These are phyloP conservation scores for Phytopythium sindhum DNA, from an alignment of 352 stramenopile genomes.

Conservation along the genomic window DNA sequence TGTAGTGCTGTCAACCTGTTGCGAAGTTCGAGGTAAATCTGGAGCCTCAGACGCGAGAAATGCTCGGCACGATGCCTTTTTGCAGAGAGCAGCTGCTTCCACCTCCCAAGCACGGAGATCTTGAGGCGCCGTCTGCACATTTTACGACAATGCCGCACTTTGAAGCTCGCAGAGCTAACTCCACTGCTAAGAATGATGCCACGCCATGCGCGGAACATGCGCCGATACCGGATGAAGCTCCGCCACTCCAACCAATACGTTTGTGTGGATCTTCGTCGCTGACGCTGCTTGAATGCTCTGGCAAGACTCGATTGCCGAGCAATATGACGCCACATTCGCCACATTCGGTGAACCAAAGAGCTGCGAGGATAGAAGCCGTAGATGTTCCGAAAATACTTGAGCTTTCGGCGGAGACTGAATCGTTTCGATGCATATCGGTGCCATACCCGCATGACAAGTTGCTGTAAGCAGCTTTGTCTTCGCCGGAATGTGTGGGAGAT, in stretches of 20 bases:
- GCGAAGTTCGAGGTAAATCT: neutral
- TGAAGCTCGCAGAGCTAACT: neutral
- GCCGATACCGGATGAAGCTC: constrained; percentile 19
- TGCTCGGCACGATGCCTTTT: neutral
- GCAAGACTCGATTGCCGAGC: constrained; percentile 2
- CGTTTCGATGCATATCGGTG: constrained; percentile 3
- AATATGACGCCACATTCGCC: constrained; percentile 25
- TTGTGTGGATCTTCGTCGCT: neutral
- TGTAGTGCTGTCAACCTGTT: neutral
- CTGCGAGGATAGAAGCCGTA: constrained; percentile 29
- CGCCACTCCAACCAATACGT: constrained; percentile 24
- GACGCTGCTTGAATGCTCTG: constrained; percentile 5
- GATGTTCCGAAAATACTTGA: constrained; percentile 32
- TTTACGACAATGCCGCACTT: neutral
- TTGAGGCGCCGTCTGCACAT: neutral
- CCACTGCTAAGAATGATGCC: neutral
- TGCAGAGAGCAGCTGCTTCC: neutral
- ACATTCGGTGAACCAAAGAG: constrained; percentile 22
- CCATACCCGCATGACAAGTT: constrained; percentile 15
- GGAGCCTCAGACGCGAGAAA: neutral
- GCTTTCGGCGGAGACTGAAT: constrained; percentile 25
- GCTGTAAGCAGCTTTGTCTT: neutral
- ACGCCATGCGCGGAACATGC: constrained; percentile 21
- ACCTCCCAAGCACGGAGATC: neutral
- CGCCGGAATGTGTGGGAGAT: neutral